Evolutionary conservation across 148 eudicot genomes (phyloP).

Genomic region (Polygonum aviculare): DNA sequence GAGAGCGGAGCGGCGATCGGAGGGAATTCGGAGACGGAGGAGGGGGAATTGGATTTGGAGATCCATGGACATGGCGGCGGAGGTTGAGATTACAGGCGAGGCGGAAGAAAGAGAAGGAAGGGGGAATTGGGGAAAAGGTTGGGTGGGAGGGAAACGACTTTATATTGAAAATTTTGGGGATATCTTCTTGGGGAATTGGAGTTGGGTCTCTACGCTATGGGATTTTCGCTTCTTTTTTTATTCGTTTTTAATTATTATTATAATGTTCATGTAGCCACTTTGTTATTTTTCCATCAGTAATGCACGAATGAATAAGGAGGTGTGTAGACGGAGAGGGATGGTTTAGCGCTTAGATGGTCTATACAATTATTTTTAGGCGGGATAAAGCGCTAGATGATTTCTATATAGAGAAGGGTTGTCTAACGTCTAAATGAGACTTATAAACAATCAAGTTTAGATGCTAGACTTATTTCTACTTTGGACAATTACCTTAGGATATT

Average conservation of each 20-base stretch:
- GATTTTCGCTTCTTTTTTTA: not conserved
- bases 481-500: not conserved
- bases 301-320: too few species aligned
- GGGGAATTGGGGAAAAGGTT: not conserved
- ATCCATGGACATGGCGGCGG: not conserved
- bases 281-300: too few species aligned
- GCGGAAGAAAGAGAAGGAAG: not conserved
- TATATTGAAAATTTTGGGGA: not conserved
- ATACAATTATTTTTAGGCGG: too few species aligned
- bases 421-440: too few species aligned
- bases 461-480: not conserved
- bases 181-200: constrained; percentile 3
- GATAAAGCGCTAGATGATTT: too few species aligned
- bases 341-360: too few species aligned
- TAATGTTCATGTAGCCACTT: too few species aligned
- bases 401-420: too few species aligned
- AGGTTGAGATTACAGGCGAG: not conserved
- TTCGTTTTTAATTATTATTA: not conserved
- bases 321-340: too few species aligned
- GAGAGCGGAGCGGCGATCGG: not conserved
- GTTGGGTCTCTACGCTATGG: not conserved
- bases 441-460: too few species aligned
- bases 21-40: not conserved
- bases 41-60: not conserved
- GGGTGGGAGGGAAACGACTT: not conserved